These are phyloP conservation scores for Pseudogymnoascus sp. DNA, from an alignment of 2,329 filamentous ascomycete genomes.

Conservation along the genomic window DNA sequence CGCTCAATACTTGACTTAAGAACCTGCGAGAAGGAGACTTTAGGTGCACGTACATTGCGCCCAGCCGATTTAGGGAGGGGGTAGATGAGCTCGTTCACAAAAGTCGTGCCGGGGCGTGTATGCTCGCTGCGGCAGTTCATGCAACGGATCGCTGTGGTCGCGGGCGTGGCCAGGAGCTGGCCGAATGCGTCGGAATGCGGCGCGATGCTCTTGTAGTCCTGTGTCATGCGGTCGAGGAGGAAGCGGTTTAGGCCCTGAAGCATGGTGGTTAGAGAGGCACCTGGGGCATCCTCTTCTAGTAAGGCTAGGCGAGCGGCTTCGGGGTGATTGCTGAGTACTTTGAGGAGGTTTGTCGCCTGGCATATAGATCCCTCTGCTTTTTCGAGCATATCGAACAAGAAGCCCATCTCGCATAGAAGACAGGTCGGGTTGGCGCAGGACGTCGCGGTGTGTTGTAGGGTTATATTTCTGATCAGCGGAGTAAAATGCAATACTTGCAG, in stretches of 20 bases:
- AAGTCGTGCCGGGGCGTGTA: constrained; percentile 66
- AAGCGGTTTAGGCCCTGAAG: constrained; percentile 82
- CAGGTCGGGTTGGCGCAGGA: constrained; percentile 76
- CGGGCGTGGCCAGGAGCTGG: constrained; percentile 62
- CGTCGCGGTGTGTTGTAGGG: constrained; percentile 80
- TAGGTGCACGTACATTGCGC: constrained; percentile 43
- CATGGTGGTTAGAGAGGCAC: constrained; percentile 67
- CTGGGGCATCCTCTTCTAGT: constrained; percentile 73
- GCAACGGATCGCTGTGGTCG: constrained; percentile 69
- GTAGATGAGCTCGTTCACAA: constrained; percentile 81
- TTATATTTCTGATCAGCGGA: constrained; percentile 76
- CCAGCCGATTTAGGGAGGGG: constrained; percentile 45
- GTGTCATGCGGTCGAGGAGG: constrained; percentile 68
- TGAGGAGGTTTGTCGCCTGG: constrained; percentile 90
- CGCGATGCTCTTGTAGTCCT: constrained; percentile 64
- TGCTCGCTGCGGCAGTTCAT: constrained; percentile 83
- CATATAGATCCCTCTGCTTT: constrained; percentile 92
- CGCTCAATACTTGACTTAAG: constrained; percentile 88
- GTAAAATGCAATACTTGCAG: constrained; percentile 89
- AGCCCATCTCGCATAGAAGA: constrained; percentile 87
- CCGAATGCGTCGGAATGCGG: constrained; percentile 59
- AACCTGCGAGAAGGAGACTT: constrained; percentile 74
- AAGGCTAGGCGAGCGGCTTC: constrained; percentile 71
- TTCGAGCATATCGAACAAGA: constrained; percentile 94
- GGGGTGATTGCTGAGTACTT: constrained; percentile 75